Conservation (phyloP, 371 early-diverging fungal species). For the Sporodiniella umbellata region DNA sequence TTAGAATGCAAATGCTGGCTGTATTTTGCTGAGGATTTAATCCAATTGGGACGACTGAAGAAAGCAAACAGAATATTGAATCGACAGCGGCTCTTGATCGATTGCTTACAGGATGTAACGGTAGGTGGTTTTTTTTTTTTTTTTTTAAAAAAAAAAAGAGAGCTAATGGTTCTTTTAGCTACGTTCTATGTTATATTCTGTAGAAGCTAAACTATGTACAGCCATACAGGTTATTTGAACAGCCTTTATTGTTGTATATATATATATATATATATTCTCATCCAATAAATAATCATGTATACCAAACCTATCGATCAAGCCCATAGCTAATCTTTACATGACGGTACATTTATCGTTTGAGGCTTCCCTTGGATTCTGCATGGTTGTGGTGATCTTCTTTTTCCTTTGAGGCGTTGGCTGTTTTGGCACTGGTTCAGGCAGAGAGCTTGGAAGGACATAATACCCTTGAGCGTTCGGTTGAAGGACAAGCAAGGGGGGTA, state of each 20-base stretch:
- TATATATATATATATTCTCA: too few relatives aligned
- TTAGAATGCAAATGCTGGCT: constrained; percentile 53
- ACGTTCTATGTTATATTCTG: constrained; percentile 14
- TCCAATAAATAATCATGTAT: not conserved
- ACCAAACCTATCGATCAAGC: too few relatives aligned
- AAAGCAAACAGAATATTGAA: constrained; percentile 33
- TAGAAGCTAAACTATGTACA: constrained; percentile 1
- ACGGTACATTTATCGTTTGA: constrained; percentile 21
- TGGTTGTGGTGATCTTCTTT: not conserved
- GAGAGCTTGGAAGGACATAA: not conserved
- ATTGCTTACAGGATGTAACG: constrained; percentile 10
- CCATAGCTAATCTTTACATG: constrained; percentile 18
- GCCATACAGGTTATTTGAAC: not conserved
- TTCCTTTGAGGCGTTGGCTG: too few relatives aligned
- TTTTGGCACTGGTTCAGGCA: not conserved
- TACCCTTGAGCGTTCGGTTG: constrained; percentile 6
- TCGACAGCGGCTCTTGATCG: constrained; percentile 23
- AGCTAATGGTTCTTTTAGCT: constrained; percentile 4
- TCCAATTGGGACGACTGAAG: constrained; percentile 29
- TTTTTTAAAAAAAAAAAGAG: not conserved
- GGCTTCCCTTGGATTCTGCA: constrained; percentile 13
- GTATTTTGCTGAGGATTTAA: constrained; percentile 53
- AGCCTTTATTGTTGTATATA: too few relatives aligned
- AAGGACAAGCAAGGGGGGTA: not conserved
- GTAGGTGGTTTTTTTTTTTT: constrained; percentile 21